These are phyloP conservation scores for Paramecium primaurelia DNA, from an alignment of 73 alveolate species.

Conservation along the genomic window DNA sequence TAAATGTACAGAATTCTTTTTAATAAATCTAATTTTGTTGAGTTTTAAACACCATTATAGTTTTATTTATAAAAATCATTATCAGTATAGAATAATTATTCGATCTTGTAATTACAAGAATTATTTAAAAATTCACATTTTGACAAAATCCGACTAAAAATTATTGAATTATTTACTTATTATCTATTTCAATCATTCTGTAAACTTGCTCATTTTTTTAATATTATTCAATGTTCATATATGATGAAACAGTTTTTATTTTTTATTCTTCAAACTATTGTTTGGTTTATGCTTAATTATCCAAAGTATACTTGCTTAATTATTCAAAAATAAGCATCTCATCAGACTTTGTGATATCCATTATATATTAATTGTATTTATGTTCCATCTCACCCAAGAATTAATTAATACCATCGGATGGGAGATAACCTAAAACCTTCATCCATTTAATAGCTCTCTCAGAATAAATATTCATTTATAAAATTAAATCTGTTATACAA, in stretches of 20 bases:
- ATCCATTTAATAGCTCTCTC: not conserved
- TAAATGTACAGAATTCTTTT: not conserved
- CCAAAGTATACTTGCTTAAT: not conserved
- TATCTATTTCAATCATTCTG: not conserved
- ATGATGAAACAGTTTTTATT: not conserved
- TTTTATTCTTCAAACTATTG: not conserved
- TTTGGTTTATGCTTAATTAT: not conserved
- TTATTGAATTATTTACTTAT: not conserved
- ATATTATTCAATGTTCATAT: not conserved
- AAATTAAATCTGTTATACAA: too few species aligned
- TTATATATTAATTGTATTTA: not conserved
- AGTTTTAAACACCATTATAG: not conserved
- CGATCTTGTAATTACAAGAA: not conserved
- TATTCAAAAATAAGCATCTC: not conserved
- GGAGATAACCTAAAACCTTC: not conserved
- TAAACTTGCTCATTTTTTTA: not conserved
- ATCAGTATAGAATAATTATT: not conserved
- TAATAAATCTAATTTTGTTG: not conserved
- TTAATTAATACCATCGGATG: not conserved
- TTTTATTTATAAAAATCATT: not conserved
- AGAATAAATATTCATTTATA: not conserved
- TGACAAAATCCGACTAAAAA: not conserved
- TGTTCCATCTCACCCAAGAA: not conserved
- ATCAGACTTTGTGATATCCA: not conserved
- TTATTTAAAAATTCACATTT: not conserved